These are phyloP conservation scores for Ophiostoma triangulosporum DNA, from an alignment of 2,329 filamentous ascomycete genomes.

Conservation along the genomic window DNA sequence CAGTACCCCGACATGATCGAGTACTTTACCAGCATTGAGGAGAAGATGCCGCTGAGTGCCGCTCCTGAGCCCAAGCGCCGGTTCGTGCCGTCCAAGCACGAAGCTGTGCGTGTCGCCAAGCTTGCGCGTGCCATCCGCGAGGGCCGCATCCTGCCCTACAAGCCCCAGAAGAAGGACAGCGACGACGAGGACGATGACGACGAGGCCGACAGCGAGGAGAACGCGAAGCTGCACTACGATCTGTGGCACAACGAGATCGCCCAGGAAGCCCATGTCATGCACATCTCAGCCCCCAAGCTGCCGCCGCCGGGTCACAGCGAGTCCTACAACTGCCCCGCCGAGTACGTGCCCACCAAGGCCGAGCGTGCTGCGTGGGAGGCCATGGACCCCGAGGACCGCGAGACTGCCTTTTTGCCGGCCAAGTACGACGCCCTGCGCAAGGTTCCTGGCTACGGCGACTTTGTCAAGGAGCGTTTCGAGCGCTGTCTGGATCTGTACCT, in stretches of 20 bases:
- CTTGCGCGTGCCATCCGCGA: conserved; percentile 91
- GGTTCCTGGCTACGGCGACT: conserved; percentile 78
- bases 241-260: conserved; percentile 90
- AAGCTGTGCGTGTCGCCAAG: conserved; percentile 93
- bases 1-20: conserved; percentile 88
- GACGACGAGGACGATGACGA: conserved; percentile 47
- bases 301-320: conserved; percentile 77
- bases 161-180: conserved; percentile 45
- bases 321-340: conserved; percentile 89
- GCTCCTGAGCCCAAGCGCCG: conserved; percentile 92
- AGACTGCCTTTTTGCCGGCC: conserved; percentile 75
- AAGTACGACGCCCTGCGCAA: conserved; percentile 75
- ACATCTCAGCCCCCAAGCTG: conserved; percentile 85
- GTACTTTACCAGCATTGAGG: conserved; percentile 81
- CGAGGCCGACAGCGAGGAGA: conserved; percentile 36
- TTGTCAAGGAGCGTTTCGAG: conserved; percentile 94
- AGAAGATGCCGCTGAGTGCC: conserved; percentile 88
- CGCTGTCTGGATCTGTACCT: conserved; percentile 90
- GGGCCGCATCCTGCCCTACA: conserved; percentile 85
- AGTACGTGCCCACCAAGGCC: conserved; percentile 78
- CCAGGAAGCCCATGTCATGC: conserved; percentile 76
- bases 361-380: conserved; percentile 80
- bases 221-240: conserved; percentile 65
- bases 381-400: conserved; percentile 76
- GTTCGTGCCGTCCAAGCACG: conserved; percentile 93